Conservation (phyloP, 2,329 filamentous ascomycete genomes). For the Rhynchosporium secalis region DNA sequence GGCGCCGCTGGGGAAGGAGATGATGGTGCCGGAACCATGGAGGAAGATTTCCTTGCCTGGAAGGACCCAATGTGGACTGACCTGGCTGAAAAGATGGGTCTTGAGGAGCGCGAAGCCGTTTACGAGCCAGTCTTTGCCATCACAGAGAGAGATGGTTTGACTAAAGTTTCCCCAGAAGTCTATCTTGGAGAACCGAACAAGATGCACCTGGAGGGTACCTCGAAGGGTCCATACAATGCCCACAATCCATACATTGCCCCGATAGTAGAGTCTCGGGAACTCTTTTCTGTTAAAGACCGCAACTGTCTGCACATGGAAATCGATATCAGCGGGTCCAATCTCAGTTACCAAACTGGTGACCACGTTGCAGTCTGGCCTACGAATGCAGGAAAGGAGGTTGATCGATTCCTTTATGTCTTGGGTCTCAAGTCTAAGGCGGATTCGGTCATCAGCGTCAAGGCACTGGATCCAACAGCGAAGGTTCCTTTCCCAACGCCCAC, state of each 20-base stretch:
- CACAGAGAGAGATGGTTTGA: constrained; percentile 71
- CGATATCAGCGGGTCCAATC: constrained; percentile 83
- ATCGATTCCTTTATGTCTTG: constrained; percentile 80
- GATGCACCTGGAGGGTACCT: constrained; percentile 82
- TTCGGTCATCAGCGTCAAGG: constrained; percentile 83
- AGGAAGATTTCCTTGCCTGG: constrained; percentile 98
- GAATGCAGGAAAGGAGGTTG: constrained; percentile 88
- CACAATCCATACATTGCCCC: constrained; percentile 97
- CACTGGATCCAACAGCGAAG: constrained; percentile 91
- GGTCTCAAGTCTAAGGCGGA: constrained; percentile 76
- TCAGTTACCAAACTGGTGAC: constrained; percentile 93
- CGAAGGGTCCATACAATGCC: constrained; percentile 89
- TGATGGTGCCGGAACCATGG: constrained; percentile 98
- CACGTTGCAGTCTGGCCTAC: constrained; percentile 98
- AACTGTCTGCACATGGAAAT: constrained; percentile 98
- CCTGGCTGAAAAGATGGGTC: constrained; percentile 75
- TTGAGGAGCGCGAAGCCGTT: constrained; percentile 93
- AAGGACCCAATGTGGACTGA: constrained; percentile 99
- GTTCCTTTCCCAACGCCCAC: constrained; percentile 97
- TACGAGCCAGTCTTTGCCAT: constrained; percentile 93
- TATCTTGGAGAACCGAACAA: constrained; percentile 97
- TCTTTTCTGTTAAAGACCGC: constrained; percentile 85
- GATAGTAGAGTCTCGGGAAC: constrained; percentile 83
- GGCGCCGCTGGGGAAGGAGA: constrained; percentile 92
- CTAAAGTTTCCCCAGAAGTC: constrained; percentile 74